Evolutionary conservation across 164 flowering plant species (phyloP), one percentile per base, ranked within the genome.

Genomic region (Piper betle): DNA sequence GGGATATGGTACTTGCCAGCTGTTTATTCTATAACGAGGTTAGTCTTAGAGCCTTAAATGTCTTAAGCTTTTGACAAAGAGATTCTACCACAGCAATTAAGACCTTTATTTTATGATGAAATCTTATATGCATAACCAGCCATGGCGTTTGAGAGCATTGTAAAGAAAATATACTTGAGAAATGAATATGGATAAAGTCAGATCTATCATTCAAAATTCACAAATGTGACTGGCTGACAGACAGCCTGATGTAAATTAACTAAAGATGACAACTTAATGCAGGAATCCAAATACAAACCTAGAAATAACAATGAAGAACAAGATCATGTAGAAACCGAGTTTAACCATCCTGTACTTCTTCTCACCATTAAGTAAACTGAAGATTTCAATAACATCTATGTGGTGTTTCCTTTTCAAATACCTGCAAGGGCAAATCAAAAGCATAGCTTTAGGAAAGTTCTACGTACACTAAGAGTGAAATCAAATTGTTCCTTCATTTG

Each of bases 311-410:
- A 83, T 37, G 53, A 68, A 62, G 62, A 87, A 82, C 69, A 85
- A 76, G 59, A 72, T 6, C 46, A 84, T 41, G 73, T 89, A 89
- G 67, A 83, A 77, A 17, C 39, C 85, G 65, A 89, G 80, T 81
- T 89, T 92, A 68, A 76, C 53, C 43, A 83, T 25, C 46, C 98
- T 79, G 39, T 63, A 65, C 68, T 76, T 87, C 82, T 86, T 92
- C 80, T 92, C 96, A 16, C 50, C 57, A 54, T 71, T 78, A 61
- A 92, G 78, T 57, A 65, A 43, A 69, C 88, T 77, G 72, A 87
- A 92, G 48, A 84, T 79, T 71, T 92, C 98, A 41, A 96, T 92
- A 17, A 89, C 91, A 73, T 92, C 95, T 68, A 92, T 71, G 61
- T 87, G 81, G 81, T 92, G 96, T 68, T 75, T 69, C 62, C 77